Percentiles rank a stretch among this genome's conserved stretches.
phyloP scores from a whole-genome alignment of 768 basidiomycete genomes.

The Mrakia gelida region DNA sequence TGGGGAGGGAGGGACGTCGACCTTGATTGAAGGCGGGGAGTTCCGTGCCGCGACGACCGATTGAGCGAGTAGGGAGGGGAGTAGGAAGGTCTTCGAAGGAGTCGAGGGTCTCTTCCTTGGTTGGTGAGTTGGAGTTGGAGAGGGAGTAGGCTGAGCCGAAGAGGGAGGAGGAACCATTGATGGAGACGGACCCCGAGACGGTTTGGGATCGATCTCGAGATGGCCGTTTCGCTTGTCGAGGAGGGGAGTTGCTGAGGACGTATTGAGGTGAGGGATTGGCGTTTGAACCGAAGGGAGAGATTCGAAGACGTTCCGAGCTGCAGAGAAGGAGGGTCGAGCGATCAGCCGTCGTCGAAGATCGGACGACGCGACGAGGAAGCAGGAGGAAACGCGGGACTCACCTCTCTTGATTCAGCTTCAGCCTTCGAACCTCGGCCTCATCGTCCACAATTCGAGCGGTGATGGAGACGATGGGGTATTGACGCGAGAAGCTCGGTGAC shows the following conservation, averaged over 20 bases:
- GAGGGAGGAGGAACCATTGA: background rate
- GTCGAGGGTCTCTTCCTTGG: background rate
- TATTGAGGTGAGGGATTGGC: background rate
- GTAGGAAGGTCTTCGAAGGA: background rate
- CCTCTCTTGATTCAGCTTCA: background rate
- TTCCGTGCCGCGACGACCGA: background rate
- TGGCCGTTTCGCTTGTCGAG: background rate
- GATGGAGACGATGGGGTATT: background rate
- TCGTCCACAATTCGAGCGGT: background rate
- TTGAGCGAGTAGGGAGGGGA: background rate
- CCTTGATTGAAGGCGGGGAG: background rate
- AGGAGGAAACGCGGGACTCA: background rate
- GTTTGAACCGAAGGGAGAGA: background rate
- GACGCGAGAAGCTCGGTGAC: background rate
- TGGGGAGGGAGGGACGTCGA: background rate
- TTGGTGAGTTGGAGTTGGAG: background rate
- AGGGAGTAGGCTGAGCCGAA: background rate
- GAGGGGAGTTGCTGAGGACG: background rate
- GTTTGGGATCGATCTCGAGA: constrained; percentile 1
- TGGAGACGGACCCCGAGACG: background rate
- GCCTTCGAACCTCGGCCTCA: constrained; percentile 8
- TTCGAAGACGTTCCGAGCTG: background rate
- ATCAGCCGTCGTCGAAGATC: background rate
- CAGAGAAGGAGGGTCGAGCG: background rate
- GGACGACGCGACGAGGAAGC: background rate